Base-by-base conservation (phyloP, 768 basidiomycete species). In the Mycena alexandri region DNA sequence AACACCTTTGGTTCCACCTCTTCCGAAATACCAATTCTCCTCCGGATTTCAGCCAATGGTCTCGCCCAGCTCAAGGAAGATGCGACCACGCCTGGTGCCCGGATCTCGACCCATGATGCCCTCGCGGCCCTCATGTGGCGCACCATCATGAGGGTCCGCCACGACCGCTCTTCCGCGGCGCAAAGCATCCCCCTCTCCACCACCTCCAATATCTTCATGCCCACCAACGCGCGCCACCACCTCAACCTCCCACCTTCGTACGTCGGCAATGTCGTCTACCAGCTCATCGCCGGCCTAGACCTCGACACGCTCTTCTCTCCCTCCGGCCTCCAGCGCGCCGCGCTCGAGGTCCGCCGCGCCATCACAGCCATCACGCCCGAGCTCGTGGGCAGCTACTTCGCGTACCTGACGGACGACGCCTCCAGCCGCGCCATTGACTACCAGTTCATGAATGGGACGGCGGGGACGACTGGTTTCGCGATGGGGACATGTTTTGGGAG, bases 201-300 rank as follows among this genome's bases (percentile, higher is more conserved):
- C 36, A 60, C 22, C 13, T 22, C 59, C 10, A 60, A 60, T 46
- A n/a, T 60, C 21, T 60, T 60, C 59, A 60, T 60, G 59, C 59
- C 59, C 29, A 36, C 59, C 59, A 3, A 17, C 47, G 59, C 59
- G 4, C 59, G 59, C 8, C 59, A 34, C 21, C 59, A 50, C 47
- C 33, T 60, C 14, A 21, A 9, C 16, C 59, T 60, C 17, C 59
- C 47, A 1, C 24, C 59, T 10, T 22, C 33, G 14, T 60, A 60
- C 48, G 21, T 60, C 21, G 59, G 59, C 47, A 60, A 60, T 46
- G 59, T 47, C 34, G 59, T 60, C 59, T 60, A 60, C 47, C 59
- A 60, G 38, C 33, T 60, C 59, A 51, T 60, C 59, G 36, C 59
- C 22, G 59, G n/a, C 22, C 59, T 60, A 47, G 34, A 50, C 34